Evolutionary conservation across 257 asterid genomes (phyloP).

Genomic region (Nicotiana tabacum): DNA sequence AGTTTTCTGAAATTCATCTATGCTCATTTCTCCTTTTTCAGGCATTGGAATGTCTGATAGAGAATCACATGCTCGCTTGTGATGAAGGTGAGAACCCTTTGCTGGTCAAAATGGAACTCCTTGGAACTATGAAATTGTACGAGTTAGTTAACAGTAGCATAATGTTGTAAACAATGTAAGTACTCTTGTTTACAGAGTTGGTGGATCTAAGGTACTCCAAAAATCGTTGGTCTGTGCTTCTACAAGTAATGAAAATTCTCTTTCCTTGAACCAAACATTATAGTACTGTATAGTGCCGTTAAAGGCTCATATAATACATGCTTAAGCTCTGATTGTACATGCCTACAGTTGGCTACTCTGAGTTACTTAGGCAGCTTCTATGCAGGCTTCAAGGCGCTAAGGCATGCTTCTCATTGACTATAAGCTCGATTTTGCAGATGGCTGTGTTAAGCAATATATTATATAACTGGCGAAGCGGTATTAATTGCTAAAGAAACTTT

Average conservation of each 20-base stretch:
- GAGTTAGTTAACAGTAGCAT: neutral
- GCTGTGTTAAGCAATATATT: neutral
- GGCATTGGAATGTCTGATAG: constrained; percentile 95
- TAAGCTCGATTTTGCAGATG: neutral
- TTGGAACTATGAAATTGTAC: neutral
- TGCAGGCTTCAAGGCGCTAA: neutral
- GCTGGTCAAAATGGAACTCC: neutral
- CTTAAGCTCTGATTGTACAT: neutral
- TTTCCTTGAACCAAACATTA: neutral
- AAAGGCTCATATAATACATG: neutral
- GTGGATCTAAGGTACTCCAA: neutral
- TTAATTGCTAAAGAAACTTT: neutral
- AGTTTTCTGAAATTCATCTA: neutral
- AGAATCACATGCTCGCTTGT: constrained; percentile 92
- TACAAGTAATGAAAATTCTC: neutral
- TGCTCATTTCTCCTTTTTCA: constrained; percentile 30
- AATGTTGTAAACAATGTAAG: neutral
- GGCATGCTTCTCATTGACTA: neutral
- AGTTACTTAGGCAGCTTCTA: neutral
- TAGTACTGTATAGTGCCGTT: neutral
- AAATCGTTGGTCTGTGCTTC: neutral
- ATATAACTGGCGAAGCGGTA: neutral
- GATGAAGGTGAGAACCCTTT: constrained; percentile 65
- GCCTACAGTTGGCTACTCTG: neutral
- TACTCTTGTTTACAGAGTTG: neutral